Percentiles rank a stretch among this genome's conserved stretches.
These are phyloP conservation scores for Geranomyces michiganensis DNA, from an alignment of 192 early-diverging fungal species.

Conservation along the genomic window DNA sequence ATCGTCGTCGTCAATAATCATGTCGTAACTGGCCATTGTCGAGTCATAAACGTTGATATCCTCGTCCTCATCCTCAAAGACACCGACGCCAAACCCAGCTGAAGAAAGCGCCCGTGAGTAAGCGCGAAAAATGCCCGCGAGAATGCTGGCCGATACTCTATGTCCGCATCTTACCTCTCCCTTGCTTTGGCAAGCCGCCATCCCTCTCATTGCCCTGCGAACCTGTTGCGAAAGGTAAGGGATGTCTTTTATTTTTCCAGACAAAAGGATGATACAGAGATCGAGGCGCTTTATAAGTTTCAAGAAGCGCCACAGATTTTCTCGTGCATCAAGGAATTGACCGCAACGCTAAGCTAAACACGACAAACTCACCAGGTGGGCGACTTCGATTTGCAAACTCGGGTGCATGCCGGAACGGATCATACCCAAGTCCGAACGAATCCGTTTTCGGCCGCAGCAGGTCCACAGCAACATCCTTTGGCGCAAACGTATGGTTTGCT, in stretches of 20 bases:
- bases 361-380: no score
- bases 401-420: slow-evolving; percentile 67
- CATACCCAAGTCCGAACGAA: slow-evolving; percentile 69
- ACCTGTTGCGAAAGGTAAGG: slow-evolving; percentile 1
- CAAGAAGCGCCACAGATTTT: not conserved
- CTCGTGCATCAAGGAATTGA: no score
- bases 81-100: slow-evolving; percentile 66
- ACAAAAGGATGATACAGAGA: no score
- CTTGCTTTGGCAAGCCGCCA: no score
- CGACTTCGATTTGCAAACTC: slow-evolving; percentile 49
- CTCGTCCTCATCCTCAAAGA: slow-evolving; percentile 59
- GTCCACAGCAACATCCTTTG: slow-evolving; percentile 53
- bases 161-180: no score
- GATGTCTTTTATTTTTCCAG: not conserved
- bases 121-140: no score
- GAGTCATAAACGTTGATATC: slow-evolving; percentile 52
- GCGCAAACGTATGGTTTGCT: slow-evolving; percentile 63
- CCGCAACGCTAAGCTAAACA: no score
- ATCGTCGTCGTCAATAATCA: slow-evolving; percentile 48
- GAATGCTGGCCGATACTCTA: no score
- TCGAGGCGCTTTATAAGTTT: no score
- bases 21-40: slow-evolving; percentile 27
- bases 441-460: slow-evolving; percentile 49
- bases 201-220: not conserved
- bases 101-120: no score